Base-by-base conservation (phyloP, 1,284 basidiomycete genomes). In the Inonotus obliquus region DNA sequence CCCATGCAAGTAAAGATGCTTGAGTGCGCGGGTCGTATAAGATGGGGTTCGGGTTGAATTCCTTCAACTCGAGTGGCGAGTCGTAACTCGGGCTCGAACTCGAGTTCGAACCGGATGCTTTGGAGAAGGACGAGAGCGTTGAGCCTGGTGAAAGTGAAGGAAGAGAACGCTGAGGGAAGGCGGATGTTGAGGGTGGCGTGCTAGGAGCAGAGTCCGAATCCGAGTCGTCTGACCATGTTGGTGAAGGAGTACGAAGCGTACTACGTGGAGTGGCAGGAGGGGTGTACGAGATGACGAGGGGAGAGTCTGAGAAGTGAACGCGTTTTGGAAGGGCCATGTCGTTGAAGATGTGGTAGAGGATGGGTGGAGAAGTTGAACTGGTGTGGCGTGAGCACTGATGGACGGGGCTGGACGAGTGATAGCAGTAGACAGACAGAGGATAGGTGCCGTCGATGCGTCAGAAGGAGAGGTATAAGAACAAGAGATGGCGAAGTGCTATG, bases 271-370 rank as follows among this genome's bases (percentile, higher is more conserved):
- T 45, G 27, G 45, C 32, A 29, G 38, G 47, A 19, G 54, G 59
- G 4, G 53, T 45, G 60, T 41, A 51, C 2, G 60, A 41, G 54
- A 45, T 29, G 39, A 52, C 48, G 23, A 51, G 44, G 37, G 61
- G 61, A 13, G 51, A 45, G 21, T 58, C 52, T 27, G 61, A 51
- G 57, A 63, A 63, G 52, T 59, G 61, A 41, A 63, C 61, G 35
- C 45, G 61, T 51, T 59, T 63, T 19, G 52, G 57, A 35, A 41
- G 23, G 27, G 61, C 38, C 57, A 58, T 57, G 35, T 52, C 38
- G 48, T 51, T 17, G 57, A 37, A 25, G 48, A 49, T 5, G 44
- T 32, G 35, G 47, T 38, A 39, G 45, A 37, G 17, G 27, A 38
- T 17, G 29, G 23, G 41, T 25, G 3, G 17, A 19, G 27, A 3